Percentiles rank a stretch among this genome's conserved stretches.
Conservation (phyloP, 2,329 filamentous ascomycete species). For the Alternaria arborescens region DNA sequence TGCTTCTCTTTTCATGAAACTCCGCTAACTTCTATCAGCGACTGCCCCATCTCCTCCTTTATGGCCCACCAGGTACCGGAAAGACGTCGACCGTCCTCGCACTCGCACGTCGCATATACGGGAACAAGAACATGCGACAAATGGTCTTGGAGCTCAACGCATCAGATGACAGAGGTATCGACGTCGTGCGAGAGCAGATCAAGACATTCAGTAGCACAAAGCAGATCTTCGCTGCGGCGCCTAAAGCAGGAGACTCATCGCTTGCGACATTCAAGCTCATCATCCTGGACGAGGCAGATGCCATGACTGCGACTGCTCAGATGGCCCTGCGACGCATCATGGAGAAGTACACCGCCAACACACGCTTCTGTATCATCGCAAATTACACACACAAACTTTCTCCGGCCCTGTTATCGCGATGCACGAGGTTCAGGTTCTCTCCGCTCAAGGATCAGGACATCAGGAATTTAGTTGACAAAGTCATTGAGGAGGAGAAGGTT, state of each 20-base stretch:
- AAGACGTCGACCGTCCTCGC: constrained; percentile 98
- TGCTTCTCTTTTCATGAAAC: rapidly evolving
- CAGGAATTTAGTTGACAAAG: constrained; percentile 82
- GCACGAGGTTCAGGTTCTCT: constrained; percentile 94
- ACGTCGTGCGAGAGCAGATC: constrained; percentile 95
- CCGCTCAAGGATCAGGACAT: constrained; percentile 92
- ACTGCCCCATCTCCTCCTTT: constrained; percentile 93
- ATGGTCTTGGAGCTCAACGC: constrained; percentile 99
- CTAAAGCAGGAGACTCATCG: constrained; percentile 57
- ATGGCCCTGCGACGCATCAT: constrained; percentile 97
- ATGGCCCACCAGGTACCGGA: constrained; percentile 94
- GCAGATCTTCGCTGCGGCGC: constrained; percentile 84
- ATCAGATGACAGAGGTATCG: constrained; percentile 95
- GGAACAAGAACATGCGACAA: constrained; percentile 88
- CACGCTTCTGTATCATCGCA: constrained; percentile 96
- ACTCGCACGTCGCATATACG: constrained; percentile 92
- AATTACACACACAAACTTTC: constrained; percentile 99
- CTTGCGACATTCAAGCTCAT: constrained; percentile 92
- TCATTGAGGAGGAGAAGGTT: constrained; percentile 86
- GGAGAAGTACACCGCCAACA: constrained; percentile 99
- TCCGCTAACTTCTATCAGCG: constrained; percentile 59
- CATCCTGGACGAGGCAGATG: constrained; percentile 97
- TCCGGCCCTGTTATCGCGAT: constrained; percentile 88
- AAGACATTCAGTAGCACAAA: constrained; percentile 99
- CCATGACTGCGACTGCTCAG: constrained; percentile 98